Base-by-base conservation (phyloP, 305 asterid genomes). In the Fraxinus velutina region DNA sequence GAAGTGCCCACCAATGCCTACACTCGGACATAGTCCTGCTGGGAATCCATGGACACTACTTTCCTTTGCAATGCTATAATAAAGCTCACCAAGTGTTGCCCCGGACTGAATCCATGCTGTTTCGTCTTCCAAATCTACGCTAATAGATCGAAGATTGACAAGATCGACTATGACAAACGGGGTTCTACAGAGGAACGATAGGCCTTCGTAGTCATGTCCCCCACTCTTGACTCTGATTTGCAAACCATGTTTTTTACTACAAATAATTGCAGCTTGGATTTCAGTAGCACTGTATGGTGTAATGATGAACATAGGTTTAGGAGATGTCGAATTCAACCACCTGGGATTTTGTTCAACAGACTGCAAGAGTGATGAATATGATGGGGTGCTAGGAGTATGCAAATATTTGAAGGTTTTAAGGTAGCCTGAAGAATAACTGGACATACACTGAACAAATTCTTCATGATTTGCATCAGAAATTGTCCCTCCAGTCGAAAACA, bases 1-100 rank as follows among this genome's bases (percentile, higher is more conserved):
- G 77, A 88, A 78, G 62, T 88, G 90, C 15, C 89, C 89, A 6
- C 90, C 91, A 1, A 87, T 68, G 52, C 91, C 89, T 1, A 87
- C 84, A 32, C 88, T 87, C 0, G 90, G 89, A 75, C 89, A 89
- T 3, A 85, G 0, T 15, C 90, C 89, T 0, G 84, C 91, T 0
- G 90, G 91, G 64, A 87, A 89, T 27, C 85, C 90, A 7, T 70
- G 87, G 6, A 52, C 62, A 0, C 42, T 36, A 12, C 89, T 89
- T n/a, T 78, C 76, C 19, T 60, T 36, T 5, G 89, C 81, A 0
- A 87, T 80, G 60, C 32, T 71, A 29, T 89, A 87, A 70, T 89
- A 85, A 2, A 87, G 75, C 78, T 87, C 89, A 0, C 90, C 92
- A 0, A 89, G 75, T 7, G 92, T 85, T n/a, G 92, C 89, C 7